Evolutionary conservation across 305 asterid species (phyloP), one percentile per base, ranked within the genome.

Genomic region (Fraxinus dipetala): DNA sequence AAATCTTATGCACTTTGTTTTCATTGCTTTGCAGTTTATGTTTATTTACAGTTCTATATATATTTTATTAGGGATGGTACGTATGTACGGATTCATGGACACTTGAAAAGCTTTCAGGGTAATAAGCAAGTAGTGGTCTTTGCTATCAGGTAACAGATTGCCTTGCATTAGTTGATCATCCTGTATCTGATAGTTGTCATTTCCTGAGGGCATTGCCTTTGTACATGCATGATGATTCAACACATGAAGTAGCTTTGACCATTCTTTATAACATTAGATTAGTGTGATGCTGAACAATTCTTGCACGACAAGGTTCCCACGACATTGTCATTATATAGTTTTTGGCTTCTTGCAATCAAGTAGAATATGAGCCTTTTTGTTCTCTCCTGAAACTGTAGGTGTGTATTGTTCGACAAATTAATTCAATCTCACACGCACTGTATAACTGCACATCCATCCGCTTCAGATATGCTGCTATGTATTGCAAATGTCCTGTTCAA

Each of bases 21-120:
- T 24, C 80, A 18, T 82, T 81, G 43, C 67, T 65, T 70, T 30
- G 75, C 24, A 31, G 30, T 22, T 82, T 67, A 34, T 31, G 61
- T 72, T 78, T 30, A 67, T 48, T 18, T 78, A 72, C 22, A 38
- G 2, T 54, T 32, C 40, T 78, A 13, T 11, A 26, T 4, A 32
- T 6, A 3, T 16, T 24, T 80, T 34, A 78, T 2, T 85, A 94
- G 99, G 86, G 94, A 94, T 65, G 97, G 93, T 76, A 81, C 28
- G 35, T 91, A 96, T 86, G 92, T 94, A 26, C 92, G 94, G 3
- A 85, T 94, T 83, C 94, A 93, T 82, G 99, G 99, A 74, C 93
- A 86, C 83, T 87, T 93, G 89, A 94, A 78, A 87, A 85, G 78
- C 81, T 84, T 28, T 84, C 86, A 92, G 83, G 98, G 93, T 7